Percentiles rank a stretch among this genome's conserved stretches.
These are phyloP conservation scores for Echium plantagineum DNA, from an alignment of 257 asterid species.

Conservation along the genomic window DNA sequence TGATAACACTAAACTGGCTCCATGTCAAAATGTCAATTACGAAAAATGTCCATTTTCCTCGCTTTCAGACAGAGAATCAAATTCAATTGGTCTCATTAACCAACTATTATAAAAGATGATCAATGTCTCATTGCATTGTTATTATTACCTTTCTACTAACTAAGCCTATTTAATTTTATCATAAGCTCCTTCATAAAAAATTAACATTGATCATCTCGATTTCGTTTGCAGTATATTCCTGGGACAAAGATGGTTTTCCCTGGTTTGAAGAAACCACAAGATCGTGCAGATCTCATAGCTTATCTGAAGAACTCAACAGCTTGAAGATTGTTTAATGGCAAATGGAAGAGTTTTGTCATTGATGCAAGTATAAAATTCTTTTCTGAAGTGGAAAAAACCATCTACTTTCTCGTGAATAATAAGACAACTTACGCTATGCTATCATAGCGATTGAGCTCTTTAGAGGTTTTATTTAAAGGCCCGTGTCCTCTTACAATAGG, in stretches of 20 bases:
- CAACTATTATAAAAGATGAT: too few species aligned
- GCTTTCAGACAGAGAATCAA: too few species aligned
- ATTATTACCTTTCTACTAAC: too few species aligned
- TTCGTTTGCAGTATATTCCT: conserved; percentile 69
- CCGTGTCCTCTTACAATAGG: too few species aligned
- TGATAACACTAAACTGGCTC: too few species aligned
- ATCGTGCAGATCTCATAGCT: conserved; percentile 80
- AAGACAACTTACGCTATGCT: neutral
- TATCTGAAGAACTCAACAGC: conserved; percentile 78
- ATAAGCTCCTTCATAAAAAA: too few species aligned
- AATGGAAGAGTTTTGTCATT: neutral
- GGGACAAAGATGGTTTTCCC: conserved; percentile 99
- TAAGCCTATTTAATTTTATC: neutral
- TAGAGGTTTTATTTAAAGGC: too few species aligned
- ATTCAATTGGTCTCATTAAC: too few species aligned
- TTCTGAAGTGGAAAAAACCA: neutral
- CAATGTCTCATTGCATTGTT: too few species aligned
- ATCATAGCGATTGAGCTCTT: too few species aligned
- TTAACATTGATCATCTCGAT: neutral
- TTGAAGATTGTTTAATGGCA: conserved; percentile 15
- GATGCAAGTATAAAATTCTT: neutral
- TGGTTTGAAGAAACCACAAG: conserved; percentile 94
- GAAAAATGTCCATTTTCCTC: too few species aligned
- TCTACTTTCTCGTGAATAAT: neutral
- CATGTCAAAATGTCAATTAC: too few species aligned